Evolutionary conservation across 208 protist species (phyloP), one percentile per base, ranked within the genome.

Genomic region (Phytomonas francai): DNA sequence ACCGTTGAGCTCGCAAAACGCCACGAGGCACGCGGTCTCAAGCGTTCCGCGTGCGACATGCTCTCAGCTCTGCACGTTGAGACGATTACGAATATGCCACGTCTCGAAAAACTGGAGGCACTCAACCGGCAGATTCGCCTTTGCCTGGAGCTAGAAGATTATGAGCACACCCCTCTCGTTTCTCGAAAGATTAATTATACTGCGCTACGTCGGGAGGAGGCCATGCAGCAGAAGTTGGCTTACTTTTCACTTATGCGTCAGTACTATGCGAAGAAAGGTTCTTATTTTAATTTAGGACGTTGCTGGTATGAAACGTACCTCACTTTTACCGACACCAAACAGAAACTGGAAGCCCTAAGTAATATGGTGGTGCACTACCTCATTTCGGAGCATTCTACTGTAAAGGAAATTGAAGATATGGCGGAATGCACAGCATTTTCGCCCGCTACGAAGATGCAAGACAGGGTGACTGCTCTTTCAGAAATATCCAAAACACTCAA

Each of bases 1-100:
- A 97, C 95, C 6, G 89, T 94, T 70, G 85, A 91, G 62, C 78
- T 98, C 0, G 93, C 93, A 3, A 87, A 68, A 30, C 91, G 98
- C 3, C 87, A 95, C 67, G 96, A 98, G 65, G 83, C 79, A 5
- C 79, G 88, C 28, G 96, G 96, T 25, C 67, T 91, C n/a, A 94
- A 98, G 69, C 74, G 76, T 27, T 86, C 94, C 27, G 97, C 97
- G 42, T 91, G 86, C 63, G 92, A 98, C 60, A 87, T 98, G 66
- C 67, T 99, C 27, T 92, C 96, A 59, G 89, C 93, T 39, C 76
- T 99, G 57, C 97, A 98, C 74, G 91, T 99, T 59, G 97, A 99
- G 73, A 99, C 97, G 3, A 97, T 98, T 70, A 97, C 95, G n/a
- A 95, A 95, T 66, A 98, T 99, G 97, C 94, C 97, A 1, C 87